A percentile compares a stretch with the other conserved stretches of the same genome.
Conservation (phyloP, 139 green algal genomes). For the Nannochloris sp. region DNA sequence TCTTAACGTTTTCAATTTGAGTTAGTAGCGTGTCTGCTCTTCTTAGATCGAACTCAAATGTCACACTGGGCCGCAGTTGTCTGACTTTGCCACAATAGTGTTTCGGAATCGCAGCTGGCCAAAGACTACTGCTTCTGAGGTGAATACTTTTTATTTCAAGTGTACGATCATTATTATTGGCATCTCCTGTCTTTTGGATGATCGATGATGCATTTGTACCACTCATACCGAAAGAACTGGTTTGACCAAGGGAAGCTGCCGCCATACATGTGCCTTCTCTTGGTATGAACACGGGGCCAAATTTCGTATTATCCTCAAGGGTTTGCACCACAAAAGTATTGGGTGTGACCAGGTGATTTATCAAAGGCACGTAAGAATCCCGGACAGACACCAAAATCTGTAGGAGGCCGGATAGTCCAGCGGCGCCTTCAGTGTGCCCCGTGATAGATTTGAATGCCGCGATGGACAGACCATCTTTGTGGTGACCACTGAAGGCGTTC, state of each 20-base stretch:
- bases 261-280: not conserved
- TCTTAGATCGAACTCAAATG: too few species aligned
- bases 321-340: constrained; percentile 39
- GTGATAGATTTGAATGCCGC: constrained; percentile 34
- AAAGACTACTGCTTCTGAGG: too few species aligned
- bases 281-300: not conserved
- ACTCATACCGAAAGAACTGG: constrained; percentile 35
- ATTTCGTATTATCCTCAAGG: not conserved
- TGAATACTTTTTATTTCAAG: too few species aligned
- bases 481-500: constrained; percentile 11
- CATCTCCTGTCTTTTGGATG: not conserved
- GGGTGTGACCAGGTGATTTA: constrained; percentile 54
- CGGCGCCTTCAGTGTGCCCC: constrained; percentile 49
- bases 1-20: too few species aligned
- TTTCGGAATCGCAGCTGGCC: too few species aligned
- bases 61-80: too few species aligned
- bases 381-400: constrained; percentile 23
- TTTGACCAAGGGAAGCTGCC: constrained; percentile 1
- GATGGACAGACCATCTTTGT: constrained; percentile 7
- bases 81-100: too few species aligned
- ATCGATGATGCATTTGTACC: constrained; percentile 34
- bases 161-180: too few species aligned
- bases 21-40: too few species aligned
- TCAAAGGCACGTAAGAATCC: not conserved
- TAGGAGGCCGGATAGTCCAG: constrained; percentile 53